A percentile compares a stretch with the other conserved stretches of the same genome.
phyloP scores from a whole-genome alignment of 2,329 filamentous ascomycete genomes.

The Setomelanomma holmii region DNA sequence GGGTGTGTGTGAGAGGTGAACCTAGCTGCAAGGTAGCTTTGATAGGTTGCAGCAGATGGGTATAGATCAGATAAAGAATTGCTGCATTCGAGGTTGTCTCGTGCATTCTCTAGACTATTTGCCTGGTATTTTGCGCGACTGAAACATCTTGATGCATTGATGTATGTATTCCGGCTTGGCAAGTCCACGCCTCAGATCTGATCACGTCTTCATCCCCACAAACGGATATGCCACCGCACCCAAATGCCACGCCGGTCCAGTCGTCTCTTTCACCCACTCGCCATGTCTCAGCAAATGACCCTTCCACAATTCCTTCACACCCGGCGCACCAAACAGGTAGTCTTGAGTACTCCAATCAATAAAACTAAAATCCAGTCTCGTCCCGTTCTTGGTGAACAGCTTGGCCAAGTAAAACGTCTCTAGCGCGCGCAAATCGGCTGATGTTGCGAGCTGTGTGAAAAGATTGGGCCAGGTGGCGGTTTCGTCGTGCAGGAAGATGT shows the following conservation, averaged over 20 bases:
- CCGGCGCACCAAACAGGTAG: conserved; percentile 2
- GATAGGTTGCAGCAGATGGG: no score
- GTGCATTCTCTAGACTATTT: no score
- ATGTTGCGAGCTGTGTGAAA: conserved; percentile 14
- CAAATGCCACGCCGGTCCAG: conserved; percentile 25
- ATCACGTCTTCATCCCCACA: background rate
- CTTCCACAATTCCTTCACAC: conserved; percentile 10
- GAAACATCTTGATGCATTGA: no score
- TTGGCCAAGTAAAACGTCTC: conserved; percentile 13
- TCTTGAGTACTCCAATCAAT: conserved; percentile 16
- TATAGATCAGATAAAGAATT: no score
- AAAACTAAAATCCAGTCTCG: no score
- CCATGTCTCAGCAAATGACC: conserved; percentile 10
- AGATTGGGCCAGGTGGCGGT: conserved; percentile 20
- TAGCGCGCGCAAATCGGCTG: conserved; percentile 8
- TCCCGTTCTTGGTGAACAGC: conserved; percentile 15
- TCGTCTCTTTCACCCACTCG: conserved; percentile 2
- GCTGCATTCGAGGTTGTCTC: no score
- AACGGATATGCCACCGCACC: conserved; percentile 32
- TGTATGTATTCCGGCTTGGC: no score
- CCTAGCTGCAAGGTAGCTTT: no score
- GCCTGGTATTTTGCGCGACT: no score
- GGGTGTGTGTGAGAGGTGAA: no score
- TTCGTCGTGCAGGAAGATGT: conserved; percentile 18
- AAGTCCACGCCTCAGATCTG: background rate